Conservation (phyloP, 768 basidiomycete genomes). For the Amanita pallidorosea region DNA sequence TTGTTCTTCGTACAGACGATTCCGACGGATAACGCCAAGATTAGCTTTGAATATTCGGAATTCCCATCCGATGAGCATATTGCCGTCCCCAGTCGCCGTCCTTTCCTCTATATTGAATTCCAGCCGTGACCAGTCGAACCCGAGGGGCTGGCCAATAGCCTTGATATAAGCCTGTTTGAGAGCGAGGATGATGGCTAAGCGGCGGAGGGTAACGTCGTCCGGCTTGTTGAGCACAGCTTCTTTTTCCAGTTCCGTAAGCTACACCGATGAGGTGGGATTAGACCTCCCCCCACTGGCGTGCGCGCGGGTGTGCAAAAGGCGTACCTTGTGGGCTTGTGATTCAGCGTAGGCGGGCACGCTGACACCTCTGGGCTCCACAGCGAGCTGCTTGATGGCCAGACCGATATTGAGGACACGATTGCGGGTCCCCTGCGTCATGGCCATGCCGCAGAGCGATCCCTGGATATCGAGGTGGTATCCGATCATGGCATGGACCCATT, state of each 20-base stretch:
- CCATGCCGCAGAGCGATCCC: conserved; percentile 69
- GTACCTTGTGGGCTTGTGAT: conserved; percentile 66
- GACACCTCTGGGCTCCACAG: conserved; percentile 49
- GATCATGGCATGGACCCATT: conserved; percentile 63
- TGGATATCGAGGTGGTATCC: conserved; percentile 68
- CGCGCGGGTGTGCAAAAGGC: not conserved
- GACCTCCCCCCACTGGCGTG: conserved; percentile 9
- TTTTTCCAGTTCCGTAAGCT: conserved; percentile 30
- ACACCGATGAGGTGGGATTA: conserved; percentile 5
- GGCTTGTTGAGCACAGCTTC: conserved; percentile 29
- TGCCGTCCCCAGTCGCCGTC: conserved; percentile 55
- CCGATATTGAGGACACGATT: conserved; percentile 75
- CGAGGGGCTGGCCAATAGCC: conserved; percentile 71
- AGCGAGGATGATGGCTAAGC: conserved; percentile 68
- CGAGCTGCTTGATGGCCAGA: conserved; percentile 62
- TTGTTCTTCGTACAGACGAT: conserved; percentile 46
- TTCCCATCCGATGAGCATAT: conserved; percentile 72
- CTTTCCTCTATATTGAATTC: conserved; percentile 66
- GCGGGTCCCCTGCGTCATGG: conserved; percentile 71
- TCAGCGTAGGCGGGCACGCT: conserved; percentile 57
- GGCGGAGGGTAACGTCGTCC: conserved; percentile 59
- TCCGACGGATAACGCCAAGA: conserved; percentile 54
- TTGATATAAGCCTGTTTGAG: conserved; percentile 78
- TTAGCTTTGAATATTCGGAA: conserved; percentile 72
- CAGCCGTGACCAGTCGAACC: conserved; percentile 74